Base-by-base conservation (phyloP, 495 filamentous ascomycete species). In the Cercophora scortea region DNA sequence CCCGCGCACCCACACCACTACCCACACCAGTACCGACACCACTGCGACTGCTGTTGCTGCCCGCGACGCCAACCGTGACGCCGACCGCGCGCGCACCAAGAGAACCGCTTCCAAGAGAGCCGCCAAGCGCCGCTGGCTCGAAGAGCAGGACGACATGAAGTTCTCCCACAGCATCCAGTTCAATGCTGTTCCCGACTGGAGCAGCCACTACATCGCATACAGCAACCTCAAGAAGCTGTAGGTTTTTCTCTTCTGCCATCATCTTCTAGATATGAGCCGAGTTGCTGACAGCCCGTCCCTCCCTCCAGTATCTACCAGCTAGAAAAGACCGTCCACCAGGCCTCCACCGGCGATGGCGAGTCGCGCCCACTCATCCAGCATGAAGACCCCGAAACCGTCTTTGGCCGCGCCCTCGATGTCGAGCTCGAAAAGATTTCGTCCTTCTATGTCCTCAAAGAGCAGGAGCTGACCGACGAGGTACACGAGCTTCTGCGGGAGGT, bases 131-230 rank as follows among this genome's bases (percentile, higher is more conserved):
- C 60, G 69, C 46, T 74, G 78, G 73, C 77, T 84, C 42, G 77
- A 79, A 53, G 67, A 80, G 64, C 79, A 73, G 49, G 81, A 84
- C 84, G 89, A 90, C 57, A 99, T 99, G 93, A 97, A 96, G 81
- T 99, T 99, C 78, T 96, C 93, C 46, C 93, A 97, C 66, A 97
- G 94, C 71, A 84, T 99, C 58, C 93, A 99, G 74, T 99, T 99
- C 72, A 99, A 99, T 71, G 90, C 93, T 51, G 94, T 99, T 51
- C 93, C 94, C 17, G 93, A 99, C 65, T 99, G 93, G 93, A 96
- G 90, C 73, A 87, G 83, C 55, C 82, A 96, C 69, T 99, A 99
- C 68, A 93, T 99, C 60, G 85, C 90, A 50, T 99, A 99, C 70
- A 95, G 89, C 67, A 97, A 95, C 61, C 81, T 97, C 57, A 99